Base-by-base conservation (phyloP, 208 protist species). In the Crithidia bombi region DNA sequence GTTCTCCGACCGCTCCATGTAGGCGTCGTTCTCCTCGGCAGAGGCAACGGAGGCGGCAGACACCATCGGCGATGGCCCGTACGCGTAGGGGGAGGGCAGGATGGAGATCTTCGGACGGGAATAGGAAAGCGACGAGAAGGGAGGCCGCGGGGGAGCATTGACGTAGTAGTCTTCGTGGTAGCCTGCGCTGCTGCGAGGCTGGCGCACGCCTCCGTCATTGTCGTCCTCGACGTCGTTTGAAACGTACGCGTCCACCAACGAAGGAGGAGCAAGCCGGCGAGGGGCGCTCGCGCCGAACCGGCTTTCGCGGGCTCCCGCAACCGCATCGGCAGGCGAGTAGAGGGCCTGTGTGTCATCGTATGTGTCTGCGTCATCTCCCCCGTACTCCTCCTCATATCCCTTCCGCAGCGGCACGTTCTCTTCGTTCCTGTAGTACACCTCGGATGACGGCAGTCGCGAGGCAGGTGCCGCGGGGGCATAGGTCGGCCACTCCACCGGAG, bases 201-300 rank as follows among this genome's bases (percentile, higher is more conserved):
- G 39, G n/a, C n/a, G n/a, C n/a, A n/a, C n/a, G n/a, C n/a, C n/a
- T n/a, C n/a, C n/a, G n/a, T n/a, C n/a, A n/a, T n/a, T n/a, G n/a
- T n/a, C n/a, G n/a, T 58, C 44, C 26, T 28, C 50, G 23, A 25
- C 30, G 10, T 54, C 38, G 25, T 75, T 61, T 23, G 69, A 75
- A 17, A 75, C 61, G 35, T 64, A 50, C 15, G 57, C 61, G 56
- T 75, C 69, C 0, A 75, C 33, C 3, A 75, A 52, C 25, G 61
- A 52, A 5, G 61, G 47, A 33, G 57, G 41, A 14, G 35, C 41
- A 15, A 14, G 52, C 52, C 19, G 21, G 1, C 52, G 30, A 3
- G 19, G 7, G 17, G 11, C 52, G 2, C 52, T 11, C 6, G 14
- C 23, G 19, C n/a, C n/a, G n/a, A n/a, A 26, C 1, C 15, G 32